phyloP scores from a whole-genome alignment of 2,329 filamentous ascomycete species.

The Diaporthe longicolla region DNA sequence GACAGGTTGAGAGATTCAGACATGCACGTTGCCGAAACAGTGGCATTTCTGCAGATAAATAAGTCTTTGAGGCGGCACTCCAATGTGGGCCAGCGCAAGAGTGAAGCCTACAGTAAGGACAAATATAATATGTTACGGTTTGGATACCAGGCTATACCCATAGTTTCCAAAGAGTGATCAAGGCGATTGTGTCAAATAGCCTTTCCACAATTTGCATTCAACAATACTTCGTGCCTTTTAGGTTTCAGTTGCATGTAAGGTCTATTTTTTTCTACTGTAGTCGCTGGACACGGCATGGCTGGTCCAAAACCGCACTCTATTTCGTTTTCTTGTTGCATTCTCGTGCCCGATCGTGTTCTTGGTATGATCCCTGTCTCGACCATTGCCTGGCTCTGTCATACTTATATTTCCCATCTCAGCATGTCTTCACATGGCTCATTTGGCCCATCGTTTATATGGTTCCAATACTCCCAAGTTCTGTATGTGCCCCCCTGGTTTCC shows the following conservation, averaged over 20 bases:
- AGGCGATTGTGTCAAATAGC: not conserved
- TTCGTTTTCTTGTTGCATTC: too few species aligned
- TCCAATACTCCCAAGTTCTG: slow-evolving; percentile 22
- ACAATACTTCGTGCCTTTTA: not conserved
- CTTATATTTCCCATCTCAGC: slow-evolving; percentile 12
- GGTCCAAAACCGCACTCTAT: too few species aligned
- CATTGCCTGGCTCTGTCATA: fast-evolving
- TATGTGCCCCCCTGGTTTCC: not conserved
- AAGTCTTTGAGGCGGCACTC: not conserved
- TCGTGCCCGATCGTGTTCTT: too few species aligned
- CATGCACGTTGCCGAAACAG: not conserved
- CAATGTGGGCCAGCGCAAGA: not conserved
- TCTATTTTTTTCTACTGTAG: not conserved
- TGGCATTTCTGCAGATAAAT: not conserved
- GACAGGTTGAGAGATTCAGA: not conserved
- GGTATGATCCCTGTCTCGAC: too few species aligned
- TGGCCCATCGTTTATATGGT: slow-evolving; percentile 15
- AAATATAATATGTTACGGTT: not conserved
- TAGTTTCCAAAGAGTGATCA: not conserved
- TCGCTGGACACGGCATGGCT: too few species aligned
- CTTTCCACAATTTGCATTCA: not conserved
- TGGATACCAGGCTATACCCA: not conserved
- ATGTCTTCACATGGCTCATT: slow-evolving; percentile 31
- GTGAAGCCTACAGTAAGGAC: not conserved
- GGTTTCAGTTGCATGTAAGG: not conserved